Percentiles rank a stretch among this genome's conserved stretches.
Evolutionary conservation across 78 protist species (phyloP).

Genomic region (Planoprotostelium fungivorum): DNA sequence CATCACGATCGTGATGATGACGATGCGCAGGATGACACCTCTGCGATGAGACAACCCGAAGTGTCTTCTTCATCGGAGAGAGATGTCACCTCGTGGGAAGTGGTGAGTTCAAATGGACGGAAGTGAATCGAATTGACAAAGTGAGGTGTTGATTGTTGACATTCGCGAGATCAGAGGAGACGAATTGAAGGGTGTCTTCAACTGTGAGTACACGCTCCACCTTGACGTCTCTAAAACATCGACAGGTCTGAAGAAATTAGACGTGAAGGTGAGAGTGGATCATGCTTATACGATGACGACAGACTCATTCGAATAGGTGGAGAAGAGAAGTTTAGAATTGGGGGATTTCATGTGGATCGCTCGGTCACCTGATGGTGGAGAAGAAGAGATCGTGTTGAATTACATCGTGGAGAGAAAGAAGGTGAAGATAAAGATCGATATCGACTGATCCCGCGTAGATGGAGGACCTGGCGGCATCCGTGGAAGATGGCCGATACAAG

Average conservation of each 20-base stretch:
- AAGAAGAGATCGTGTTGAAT: neutral
- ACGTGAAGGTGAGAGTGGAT: neutral
- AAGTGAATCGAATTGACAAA: neutral
- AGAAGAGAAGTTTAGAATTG: constrained; percentile 2
- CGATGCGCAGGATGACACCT: neutral
- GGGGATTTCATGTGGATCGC: constrained; percentile 59
- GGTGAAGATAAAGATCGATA: constrained; percentile 15
- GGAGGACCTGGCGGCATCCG: constrained; percentile 7
- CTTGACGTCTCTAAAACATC: neutral
- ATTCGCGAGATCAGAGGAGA: constrained; percentile 31
- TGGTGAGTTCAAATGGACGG: neutral
- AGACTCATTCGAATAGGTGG: neutral
- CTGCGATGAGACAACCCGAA: neutral
- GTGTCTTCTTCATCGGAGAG: neutral
- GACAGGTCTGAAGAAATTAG: constrained; percentile 11
- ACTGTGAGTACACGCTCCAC: neutral
- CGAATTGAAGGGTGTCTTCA: neutral
- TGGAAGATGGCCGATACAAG: constrained; percentile 33
- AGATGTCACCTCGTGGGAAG: neutral
- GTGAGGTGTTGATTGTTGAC: constrained; percentile 16
- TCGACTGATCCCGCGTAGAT: neutral
- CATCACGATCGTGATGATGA: neutral
- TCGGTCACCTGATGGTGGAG: neutral
- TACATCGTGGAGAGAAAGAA: neutral
- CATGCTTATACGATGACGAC: too few species aligned